These are phyloP conservation scores for Ceratocystis eucalypticola DNA, from an alignment of 2,329 filamentous ascomycete genomes.

Conservation along the genomic window DNA sequence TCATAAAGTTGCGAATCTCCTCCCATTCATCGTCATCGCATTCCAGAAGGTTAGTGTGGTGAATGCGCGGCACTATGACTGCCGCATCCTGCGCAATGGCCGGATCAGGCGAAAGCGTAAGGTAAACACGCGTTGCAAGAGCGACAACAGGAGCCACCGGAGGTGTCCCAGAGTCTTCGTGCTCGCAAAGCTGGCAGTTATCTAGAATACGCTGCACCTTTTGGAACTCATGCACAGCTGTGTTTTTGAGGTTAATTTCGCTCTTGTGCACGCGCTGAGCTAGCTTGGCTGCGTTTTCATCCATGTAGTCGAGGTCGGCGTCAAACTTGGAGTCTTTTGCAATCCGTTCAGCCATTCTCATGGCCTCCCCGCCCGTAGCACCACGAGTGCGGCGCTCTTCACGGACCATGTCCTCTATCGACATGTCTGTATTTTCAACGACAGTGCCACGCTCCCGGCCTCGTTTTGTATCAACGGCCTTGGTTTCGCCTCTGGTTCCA, in stretches of 20 bases:
- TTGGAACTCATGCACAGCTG: slow-evolving; percentile 76
- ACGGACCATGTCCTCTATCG: slow-evolving; percentile 88
- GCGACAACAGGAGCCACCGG: slow-evolving; percentile 77
- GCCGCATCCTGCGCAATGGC: slow-evolving; percentile 74
- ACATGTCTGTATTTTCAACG: slow-evolving; percentile 89
- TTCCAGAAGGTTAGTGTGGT: slow-evolving; percentile 81
- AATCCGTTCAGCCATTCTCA: slow-evolving; percentile 78
- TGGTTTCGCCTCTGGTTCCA: slow-evolving; percentile 59
- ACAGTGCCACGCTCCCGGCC: slow-evolving; percentile 75
- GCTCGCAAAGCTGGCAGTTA: slow-evolving; percentile 77
- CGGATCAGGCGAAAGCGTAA: slow-evolving; percentile 81
- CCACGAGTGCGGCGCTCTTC: slow-evolving; percentile 79
- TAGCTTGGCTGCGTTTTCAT: slow-evolving; percentile 86
- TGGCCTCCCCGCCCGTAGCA: slow-evolving; percentile 64
- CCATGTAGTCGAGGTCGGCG: slow-evolving; percentile 89
- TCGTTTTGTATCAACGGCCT: slow-evolving; percentile 61
- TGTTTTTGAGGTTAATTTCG: slow-evolving; percentile 74
- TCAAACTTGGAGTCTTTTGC: slow-evolving; percentile 85
- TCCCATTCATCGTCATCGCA: slow-evolving; percentile 99
- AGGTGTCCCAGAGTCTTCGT: slow-evolving; percentile 62
- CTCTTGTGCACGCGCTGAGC: slow-evolving; percentile 78
- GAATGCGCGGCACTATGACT: slow-evolving; percentile 77
- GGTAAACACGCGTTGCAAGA: slow-evolving; percentile 69
- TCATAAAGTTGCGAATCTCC: slow-evolving; percentile 98
- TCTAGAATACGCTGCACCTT: slow-evolving; percentile 80